Evolutionary conservation across 2,329 filamentous ascomycete species (phyloP), one percentile per base, ranked within the genome.

Genomic region (Cladosporium sphaerospermum): DNA sequence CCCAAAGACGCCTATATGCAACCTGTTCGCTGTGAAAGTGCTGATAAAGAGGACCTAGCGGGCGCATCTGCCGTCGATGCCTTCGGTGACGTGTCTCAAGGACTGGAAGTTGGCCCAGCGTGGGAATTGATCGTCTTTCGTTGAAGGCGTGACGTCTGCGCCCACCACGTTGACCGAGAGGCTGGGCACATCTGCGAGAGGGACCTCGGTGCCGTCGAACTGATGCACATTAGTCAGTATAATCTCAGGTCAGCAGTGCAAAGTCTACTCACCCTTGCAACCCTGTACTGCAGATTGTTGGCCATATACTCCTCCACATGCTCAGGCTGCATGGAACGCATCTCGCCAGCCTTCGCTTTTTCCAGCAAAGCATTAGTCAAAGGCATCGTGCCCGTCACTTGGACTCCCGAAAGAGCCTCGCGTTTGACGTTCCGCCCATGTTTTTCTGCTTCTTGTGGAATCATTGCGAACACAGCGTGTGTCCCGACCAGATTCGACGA

Each of bases 401-500:
- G 56, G 42, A 66, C 59, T 10, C 45, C 33, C 9, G 32, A 37
- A 11, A 33, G 39, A 6, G 40, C 44, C 10, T 32, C 42, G 13
- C 48, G 48, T 19, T 36, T 46, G 10, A 39, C 36, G 28, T 42
- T 47, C 53, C 50, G 54, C 4, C 47, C 52, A 37, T 46, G 52
- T 36, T 47, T 47, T 13, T 46, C 46, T 11, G 31, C 31, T 11
- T 54, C 52, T 14, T 53, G 56, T 0, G 59, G 57, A 37, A 66
- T 45, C 32, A 64, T 67, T 14, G 67, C 64, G 54, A 78, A 73
- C 2, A 76, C 65, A 13, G 77, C 79, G 58, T 85, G 77, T 0
- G 79, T 79, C 2, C 86, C 86, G 2, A 85, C 75, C 9, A 85
- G 74, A 56, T 79, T 83, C 1, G 69, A 62, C 0, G 79, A 75